A percentile compares a stretch with the other conserved stretches of the same genome.
phyloP scores from a whole-genome alignment of 2,329 filamentous ascomycete species.

The Ascochyta viciae-villosae region DNA sequence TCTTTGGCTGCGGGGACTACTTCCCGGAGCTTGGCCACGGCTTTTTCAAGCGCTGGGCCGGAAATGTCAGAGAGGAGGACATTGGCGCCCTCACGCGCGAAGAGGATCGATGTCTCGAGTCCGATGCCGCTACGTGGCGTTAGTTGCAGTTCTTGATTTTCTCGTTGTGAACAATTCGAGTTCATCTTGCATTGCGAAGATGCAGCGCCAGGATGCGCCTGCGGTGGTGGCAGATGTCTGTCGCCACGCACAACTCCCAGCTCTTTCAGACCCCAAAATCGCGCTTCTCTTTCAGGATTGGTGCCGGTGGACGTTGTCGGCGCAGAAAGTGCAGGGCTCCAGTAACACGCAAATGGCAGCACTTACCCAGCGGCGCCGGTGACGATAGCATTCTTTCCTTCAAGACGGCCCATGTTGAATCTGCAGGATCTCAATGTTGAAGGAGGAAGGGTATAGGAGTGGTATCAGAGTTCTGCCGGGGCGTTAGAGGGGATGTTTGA shows the following conservation, averaged over 20 bases:
- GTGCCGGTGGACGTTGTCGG: not conserved
- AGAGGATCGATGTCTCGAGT: conserved; percentile 89
- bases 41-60: conserved; percentile 76
- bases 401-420: conserved; percentile 59
- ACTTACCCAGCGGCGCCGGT: conserved; percentile 86
- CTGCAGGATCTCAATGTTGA: conserved; percentile 11
- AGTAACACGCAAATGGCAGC: not conserved
- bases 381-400: conserved; percentile 75
- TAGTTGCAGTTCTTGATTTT: conserved; percentile 14
- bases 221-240: conserved; percentile 1
- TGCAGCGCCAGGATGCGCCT: conserved; percentile 2
- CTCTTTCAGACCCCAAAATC: not conserved
- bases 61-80: conserved; percentile 89
- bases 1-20: conserved; percentile 64
- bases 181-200: not conserved
- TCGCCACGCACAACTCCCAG: not conserved
- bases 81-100: conserved; percentile 85
- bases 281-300: not conserved
- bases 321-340: not conserved
- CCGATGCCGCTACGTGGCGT: conserved; percentile 76
- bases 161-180: not conserved
- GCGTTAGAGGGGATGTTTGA: conserved; percentile 19
- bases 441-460: conserved; percentile 1
- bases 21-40: conserved; percentile 75
- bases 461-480: conserved; percentile 14